Evolutionary conservation across 129 eudicot genomes (phyloP), one percentile per base, ranked within the genome.

Genomic region (Flaveria linearis): DNA sequence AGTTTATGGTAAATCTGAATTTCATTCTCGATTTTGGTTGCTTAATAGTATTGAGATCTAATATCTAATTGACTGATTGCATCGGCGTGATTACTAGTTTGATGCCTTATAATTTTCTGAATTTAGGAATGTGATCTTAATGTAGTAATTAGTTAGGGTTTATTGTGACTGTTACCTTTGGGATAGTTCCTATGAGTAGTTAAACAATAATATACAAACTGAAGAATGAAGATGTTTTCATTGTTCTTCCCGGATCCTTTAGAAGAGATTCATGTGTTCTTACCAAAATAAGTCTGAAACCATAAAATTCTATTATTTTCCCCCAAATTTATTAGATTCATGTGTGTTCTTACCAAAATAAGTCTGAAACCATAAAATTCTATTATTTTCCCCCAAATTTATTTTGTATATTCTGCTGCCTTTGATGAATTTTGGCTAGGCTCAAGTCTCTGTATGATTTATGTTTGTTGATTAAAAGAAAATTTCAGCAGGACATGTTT

Each of bases 1-100:
- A 68, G 75, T 92, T 69, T 90, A 92, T 69, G 98, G 98, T 92
- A 84, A 67, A 53, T 42, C 47, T 57, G 60, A n/a, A 53, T 79
- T 36, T 43, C 7, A 7, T 41, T n/a, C 33, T 77, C 36, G 28
- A 66, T 67, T 77, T 72, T 3, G 13, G 13, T 53, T 47, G 12
- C 1, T 17, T 43, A 12, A 41, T 22, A 45, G 52, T 39, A 18
- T 67, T 51, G 7, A 18, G 18, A 55, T 22, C 51, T n/a, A 33
- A 18, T 10, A 53, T 30, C 50, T 17, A 50, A 33, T 66, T 15
- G 22, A 22, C 17, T 16, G 11, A 51, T 51, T 56, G 55, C 13
- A 41, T 77, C 17, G 36, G 51, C 56, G 70, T 43, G 23, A 60
- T 67, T 67, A 9, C 55, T 51, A 20, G 43, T 76, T 75, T 28